These are phyloP conservation scores for Malus sieversii DNA, from an alignment of 306 rosid genomes.

Conservation along the genomic window DNA sequence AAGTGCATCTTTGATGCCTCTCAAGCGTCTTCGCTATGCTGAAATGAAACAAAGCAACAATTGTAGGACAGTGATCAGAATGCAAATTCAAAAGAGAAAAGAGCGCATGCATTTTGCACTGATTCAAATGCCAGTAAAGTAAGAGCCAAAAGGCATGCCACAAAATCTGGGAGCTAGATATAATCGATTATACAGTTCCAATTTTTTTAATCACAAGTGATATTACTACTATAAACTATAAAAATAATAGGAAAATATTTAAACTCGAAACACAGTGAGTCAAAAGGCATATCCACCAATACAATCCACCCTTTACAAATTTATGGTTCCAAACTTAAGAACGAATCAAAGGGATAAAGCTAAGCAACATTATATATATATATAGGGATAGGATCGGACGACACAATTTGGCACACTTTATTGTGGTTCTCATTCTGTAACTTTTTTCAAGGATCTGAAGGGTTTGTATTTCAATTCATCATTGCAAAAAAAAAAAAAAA, in stretches of 20 bases:
- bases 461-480: too few species aligned
- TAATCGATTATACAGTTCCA: neutral
- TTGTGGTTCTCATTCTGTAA: too few species aligned
- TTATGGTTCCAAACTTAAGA: too few species aligned
- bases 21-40: constrained; percentile 69
- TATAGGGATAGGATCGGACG: too few species aligned
- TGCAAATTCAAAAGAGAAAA: neutral
- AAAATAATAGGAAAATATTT: too few species aligned
- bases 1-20: constrained; percentile 51
- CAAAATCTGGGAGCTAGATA: neutral
- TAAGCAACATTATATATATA: too few species aligned
- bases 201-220: neutral
- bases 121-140: neutral
- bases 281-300: neutral
- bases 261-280: neutral
- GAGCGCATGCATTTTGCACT: neutral
- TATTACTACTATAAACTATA: neutral
- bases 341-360: too few species aligned
- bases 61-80: neutral
- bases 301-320: neutral
- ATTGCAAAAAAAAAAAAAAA: too few species aligned
- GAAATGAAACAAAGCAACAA: constrained; percentile 7
- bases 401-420: too few species aligned
- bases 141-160: neutral
- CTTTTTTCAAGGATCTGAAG: too few species aligned